A percentile compares a stretch with the other conserved stretches of the same genome.
phyloP scores from a whole-genome alignment of 2,329 filamentous ascomycete species.

The Fusarium buxicola region DNA sequence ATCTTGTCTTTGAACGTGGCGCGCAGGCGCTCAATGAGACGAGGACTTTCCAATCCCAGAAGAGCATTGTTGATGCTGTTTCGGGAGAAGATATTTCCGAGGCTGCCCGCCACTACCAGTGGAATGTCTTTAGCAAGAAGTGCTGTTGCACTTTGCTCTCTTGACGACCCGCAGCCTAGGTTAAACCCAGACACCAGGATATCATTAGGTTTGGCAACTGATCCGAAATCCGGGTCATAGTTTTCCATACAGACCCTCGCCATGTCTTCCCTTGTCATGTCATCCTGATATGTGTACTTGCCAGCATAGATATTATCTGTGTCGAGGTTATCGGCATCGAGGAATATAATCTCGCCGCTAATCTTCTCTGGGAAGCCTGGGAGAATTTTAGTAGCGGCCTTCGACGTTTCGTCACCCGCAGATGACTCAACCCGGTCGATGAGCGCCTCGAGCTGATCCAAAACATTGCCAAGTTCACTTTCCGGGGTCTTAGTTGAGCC shows the following conservation, averaged over 20 bases:
- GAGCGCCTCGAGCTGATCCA: neutral
- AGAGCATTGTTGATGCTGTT: slow-evolving; percentile 85
- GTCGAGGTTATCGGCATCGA: slow-evolving; percentile 84
- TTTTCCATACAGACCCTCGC: slow-evolving; percentile 92
- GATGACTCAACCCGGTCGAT: slow-evolving; percentile 6
- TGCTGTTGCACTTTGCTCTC: slow-evolving; percentile 85
- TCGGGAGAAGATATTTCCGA: slow-evolving; percentile 83
- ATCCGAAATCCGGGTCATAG: slow-evolving; percentile 80
- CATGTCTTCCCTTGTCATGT: slow-evolving; percentile 81
- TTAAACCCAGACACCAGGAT: slow-evolving; percentile 89
- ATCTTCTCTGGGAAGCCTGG: slow-evolving; percentile 88
- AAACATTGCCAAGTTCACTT: neutral
- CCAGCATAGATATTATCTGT: slow-evolving; percentile 93
- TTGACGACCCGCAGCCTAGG: slow-evolving; percentile 69
- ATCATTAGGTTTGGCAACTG: slow-evolving; percentile 74
- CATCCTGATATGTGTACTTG: slow-evolving; percentile 91
- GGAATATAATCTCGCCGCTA: slow-evolving; percentile 88
- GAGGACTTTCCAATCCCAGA: slow-evolving; percentile 76
- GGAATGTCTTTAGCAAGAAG: slow-evolving; percentile 84
- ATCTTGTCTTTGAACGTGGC: too few relatives aligned
- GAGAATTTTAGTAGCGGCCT: slow-evolving; percentile 73
- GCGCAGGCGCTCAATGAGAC: slow-evolving; percentile 72
- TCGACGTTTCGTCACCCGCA: neutral
- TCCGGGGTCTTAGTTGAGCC: neutral
- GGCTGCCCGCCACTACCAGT: slow-evolving; percentile 82